Conservation (phyloP, 2,329 filamentous ascomycete species). For the Rhinocladiella mackenziei region DNA sequence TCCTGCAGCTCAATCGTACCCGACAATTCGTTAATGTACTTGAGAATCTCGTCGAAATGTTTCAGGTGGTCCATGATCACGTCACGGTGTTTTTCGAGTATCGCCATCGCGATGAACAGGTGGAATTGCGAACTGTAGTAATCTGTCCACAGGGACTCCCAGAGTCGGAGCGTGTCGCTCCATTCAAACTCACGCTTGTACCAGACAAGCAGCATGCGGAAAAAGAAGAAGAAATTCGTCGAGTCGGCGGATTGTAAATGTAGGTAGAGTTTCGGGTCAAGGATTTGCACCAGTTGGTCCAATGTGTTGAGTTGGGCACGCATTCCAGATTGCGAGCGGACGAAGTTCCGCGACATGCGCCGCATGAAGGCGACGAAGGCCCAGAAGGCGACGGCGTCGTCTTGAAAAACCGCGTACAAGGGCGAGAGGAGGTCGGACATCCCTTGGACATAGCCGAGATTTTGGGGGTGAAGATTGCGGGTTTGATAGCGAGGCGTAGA, state of each 20-base stretch:
- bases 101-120: constrained; percentile 87
- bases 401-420: constrained; percentile 95
- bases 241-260: constrained; percentile 87
- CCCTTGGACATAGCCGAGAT: constrained; percentile 94
- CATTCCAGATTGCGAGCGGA: constrained; percentile 96
- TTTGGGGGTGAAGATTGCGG: constrained; percentile 46
- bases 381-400: constrained; percentile 97
- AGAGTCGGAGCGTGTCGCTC: constrained; percentile 78
- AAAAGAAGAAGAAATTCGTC: constrained; percentile 99
- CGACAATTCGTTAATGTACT: constrained; percentile 95
- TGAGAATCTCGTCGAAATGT: constrained; percentile 94
- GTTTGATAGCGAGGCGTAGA: constrained; percentile 13
- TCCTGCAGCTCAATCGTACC: constrained; percentile 86
- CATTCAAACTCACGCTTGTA: constrained; percentile 97
- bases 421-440: constrained; percentile 97
- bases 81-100: constrained; percentile 91
- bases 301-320: constrained; percentile 82
- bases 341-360: constrained; percentile 94
- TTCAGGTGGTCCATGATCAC: constrained; percentile 93
- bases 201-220: constrained; percentile 95
- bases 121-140: constrained; percentile 86
- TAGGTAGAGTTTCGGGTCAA: constrained; percentile 90
- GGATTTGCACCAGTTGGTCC: constrained; percentile 91
- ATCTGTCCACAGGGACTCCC: constrained; percentile 95
- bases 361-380: constrained; percentile 95